Base-by-base conservation (phyloP, 179 eudicot genomes). In the Nepenthes alata region DNA sequence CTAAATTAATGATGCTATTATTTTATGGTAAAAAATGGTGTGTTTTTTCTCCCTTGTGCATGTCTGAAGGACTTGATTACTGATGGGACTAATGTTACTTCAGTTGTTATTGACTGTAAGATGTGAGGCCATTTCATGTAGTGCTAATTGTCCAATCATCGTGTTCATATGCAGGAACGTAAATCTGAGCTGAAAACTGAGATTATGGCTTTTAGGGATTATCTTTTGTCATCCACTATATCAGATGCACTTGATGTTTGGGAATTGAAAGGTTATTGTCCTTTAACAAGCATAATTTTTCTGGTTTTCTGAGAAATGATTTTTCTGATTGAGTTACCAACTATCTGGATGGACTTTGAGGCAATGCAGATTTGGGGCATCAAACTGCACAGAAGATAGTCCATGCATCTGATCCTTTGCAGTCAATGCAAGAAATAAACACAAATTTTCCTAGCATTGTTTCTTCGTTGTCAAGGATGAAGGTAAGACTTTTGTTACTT, bases 341-440 rank as follows among this genome's bases (percentile, higher is more conserved):
- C 57, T 41, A 35, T 39, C 37, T 38, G 60, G 55, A 10, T 25
- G 25, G 0, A 25, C 25, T 25, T 25, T 25, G 48, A 15, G n/a
- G 10, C 14, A 38, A 50, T 45, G 36, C 82, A 94, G 99, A 94
- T 82, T 78, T 94, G 76, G 99, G 99, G 60, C 97, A 94, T 78
- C 99, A 94, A 80, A 87, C 97, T 74, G 97, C 95, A 16, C 99
- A 94, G 72, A 87, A 88, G 79, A 90, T 94, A 50, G 89, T 94
- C 64, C 99, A 87, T 62, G 95, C 99, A 52, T 85, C 99, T 50
- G 86, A 94, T 75, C 99, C 99, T 36, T 76, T 94, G 75, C 96
- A 85, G 72, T 77, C 89, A 67, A 90, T 94, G 99, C 99, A 78
- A 78, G 99, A 94, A 81, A 91, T 94, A 57, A 87, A 78, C 81